Conservation (phyloP, 352 stramenopile species). For the Phytophthora niederhauseri region DNA sequence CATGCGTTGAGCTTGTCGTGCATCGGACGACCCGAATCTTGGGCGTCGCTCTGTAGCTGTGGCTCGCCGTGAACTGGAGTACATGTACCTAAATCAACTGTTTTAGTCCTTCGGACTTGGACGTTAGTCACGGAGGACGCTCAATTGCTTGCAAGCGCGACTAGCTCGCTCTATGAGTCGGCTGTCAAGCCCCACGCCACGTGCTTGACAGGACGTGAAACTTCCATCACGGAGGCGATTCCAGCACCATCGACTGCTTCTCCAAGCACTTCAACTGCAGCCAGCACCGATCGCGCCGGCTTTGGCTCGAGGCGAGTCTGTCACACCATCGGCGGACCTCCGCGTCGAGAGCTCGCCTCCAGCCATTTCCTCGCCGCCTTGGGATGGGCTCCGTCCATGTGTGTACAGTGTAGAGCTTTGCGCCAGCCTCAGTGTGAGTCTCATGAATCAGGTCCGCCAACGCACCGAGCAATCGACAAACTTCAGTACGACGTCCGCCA, state of each 20-base stretch:
- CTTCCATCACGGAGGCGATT: neutral
- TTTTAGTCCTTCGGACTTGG: neutral
- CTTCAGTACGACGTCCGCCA: too few relatives aligned
- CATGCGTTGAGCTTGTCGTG: neutral
- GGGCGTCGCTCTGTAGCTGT: neutral
- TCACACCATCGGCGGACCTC: slow-evolving; percentile 28
- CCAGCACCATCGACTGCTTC: neutral
- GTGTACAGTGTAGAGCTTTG: neutral
- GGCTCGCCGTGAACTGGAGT: neutral
- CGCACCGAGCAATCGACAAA: too few relatives aligned
- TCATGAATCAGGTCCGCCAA: too few relatives aligned
- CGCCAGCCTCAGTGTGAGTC: too few relatives aligned
- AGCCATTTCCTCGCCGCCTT: slow-evolving; percentile 17
- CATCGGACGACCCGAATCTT: neutral
- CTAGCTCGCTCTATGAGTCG: slow-evolving; percentile 6
- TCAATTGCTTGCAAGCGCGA: slow-evolving; percentile 27
- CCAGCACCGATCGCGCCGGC: slow-evolving; percentile 1
- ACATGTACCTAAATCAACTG: neutral
- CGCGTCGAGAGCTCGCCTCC: slow-evolving; percentile 20
- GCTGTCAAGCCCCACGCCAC: neutral
- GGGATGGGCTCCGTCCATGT: slow-evolving; percentile 3
- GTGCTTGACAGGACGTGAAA: neutral
- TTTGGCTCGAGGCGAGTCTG: slow-evolving; percentile 8
- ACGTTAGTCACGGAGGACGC: slow-evolving; percentile 6
- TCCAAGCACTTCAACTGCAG: neutral